Evolutionary conservation across 208 protist genomes (phyloP), one percentile per base, ranked within the genome.

Genomic region (Acanthamoeba culbertsoni): DNA sequence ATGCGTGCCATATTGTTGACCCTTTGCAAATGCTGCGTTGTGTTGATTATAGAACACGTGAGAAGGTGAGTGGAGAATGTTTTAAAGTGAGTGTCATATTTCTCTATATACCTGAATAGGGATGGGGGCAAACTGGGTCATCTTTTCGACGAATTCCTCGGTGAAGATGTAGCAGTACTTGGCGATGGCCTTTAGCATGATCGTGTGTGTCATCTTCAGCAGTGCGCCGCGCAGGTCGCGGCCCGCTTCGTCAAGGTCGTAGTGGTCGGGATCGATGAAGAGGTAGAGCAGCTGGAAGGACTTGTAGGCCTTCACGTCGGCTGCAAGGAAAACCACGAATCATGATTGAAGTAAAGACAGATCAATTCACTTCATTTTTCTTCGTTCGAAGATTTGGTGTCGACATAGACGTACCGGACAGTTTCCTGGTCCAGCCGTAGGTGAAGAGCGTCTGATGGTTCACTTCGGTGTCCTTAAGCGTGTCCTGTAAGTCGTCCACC

Each of bases 101-200:
- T n/a, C n/a, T n/a, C n/a, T n/a, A 18, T 31, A 43, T 23, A 82
- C 71, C 71, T 82, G 71, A 31, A 82, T 82, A 43, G 79, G 79
- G 51, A 89, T 89, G 79, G 79, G 79, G 48, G 79, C 45, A 51
- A 89, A 89, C 79, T 40, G 45, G 48, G 79, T 51, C 48, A 89
- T 35, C 48, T 3, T 20, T 23, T 89, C 79, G 35, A 89, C 79
- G 23, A 89, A 89, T 51, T 89, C 48, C 37, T 89, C 79, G 23
- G 79, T 89, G 79, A 89, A 89, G 51, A 89, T 57, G 51, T 89
- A 89, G 53, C 79, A 89, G 53, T 89, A 89, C 79, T 89, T 89
- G 79, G 79, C 79, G 28, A 89, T 33, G 48, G 79, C 79, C 79
- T 89, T 89, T n/a, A 89, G 53, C 53, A 65, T 65, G 35, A 89